Evolutionary conservation across 1,284 basidiomycete species (phyloP), one percentile per base, ranked within the genome.

Genomic region (Ganoderma boninense): DNA sequence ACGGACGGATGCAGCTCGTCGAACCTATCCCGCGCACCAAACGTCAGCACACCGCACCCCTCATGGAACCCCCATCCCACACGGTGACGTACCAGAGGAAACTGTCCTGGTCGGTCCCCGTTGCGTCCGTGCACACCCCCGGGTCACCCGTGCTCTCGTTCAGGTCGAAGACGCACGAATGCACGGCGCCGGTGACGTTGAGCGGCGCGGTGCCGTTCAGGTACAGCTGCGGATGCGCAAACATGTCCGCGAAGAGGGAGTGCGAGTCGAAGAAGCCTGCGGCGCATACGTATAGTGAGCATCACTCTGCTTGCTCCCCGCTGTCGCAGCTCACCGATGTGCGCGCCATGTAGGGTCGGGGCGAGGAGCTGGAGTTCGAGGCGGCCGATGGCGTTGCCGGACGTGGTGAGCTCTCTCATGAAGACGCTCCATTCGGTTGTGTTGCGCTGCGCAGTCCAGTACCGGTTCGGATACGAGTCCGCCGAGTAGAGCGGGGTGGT

Each of bases 1-100:
- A 89, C 87, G 32, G 86, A 87, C 6, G 87, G 87, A 73, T 90
- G 88, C 49, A 89, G 78, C 73, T 89, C 88, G 73, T 90, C 87
- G 66, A 80, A 88, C 87, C 87, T 87, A 68, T 62, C 32, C 26
- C 56, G 16, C 35, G 14, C 29, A 10, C 13, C 3, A 16, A n/a
- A 11, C 20, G 29, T 68, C 62, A 64, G 65, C 20, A 13, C 23
- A 11, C 8, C n/a, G 3, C 10, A 52, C 23, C n/a, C 49, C 35
- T 7, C 35, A 3, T 4, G 35, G 7, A 35, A 3, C 35, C 35
- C 35, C 16, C 1, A 18, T 14, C 5, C 29, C 29, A 38, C 62
- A 49, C 6, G 8, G 20, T 16, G 10, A 82, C 86, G 43, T 68
- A 89, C 88, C 88, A 89, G 35, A 89, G 75, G 79, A 82, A 89